Evolutionary conservation across 2,329 filamentous ascomycete genomes (phyloP).

Genomic region (Cladosporium sp.): DNA sequence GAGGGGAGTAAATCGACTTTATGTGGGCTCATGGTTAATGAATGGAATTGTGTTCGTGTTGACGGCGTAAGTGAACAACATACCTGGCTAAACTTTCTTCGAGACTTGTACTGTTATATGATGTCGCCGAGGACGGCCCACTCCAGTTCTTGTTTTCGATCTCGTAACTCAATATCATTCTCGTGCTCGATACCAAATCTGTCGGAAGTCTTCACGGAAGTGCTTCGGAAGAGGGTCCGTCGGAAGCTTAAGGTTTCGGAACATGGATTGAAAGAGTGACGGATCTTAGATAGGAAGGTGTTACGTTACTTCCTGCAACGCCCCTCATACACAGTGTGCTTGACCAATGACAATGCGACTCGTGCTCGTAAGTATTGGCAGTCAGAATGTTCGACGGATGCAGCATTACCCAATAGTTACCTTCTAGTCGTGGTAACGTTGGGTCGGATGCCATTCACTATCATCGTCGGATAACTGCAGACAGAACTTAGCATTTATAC

Average conservation of each 20-base stretch:
- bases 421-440: neutral
- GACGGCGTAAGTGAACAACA: neutral
- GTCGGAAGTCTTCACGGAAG: neutral
- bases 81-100: conserved; percentile 1
- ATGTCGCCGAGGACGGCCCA: conserved; percentile 10
- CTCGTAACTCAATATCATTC: neutral
- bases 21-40: conserved; percentile 24
- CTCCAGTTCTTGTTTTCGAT: neutral
- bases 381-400: neutral
- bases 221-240: neutral
- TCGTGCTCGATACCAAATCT: neutral
- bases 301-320: neutral
- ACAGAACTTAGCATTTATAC: neutral
- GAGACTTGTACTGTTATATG: conserved; percentile 12
- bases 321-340: neutral
- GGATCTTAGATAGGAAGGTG: conserved; percentile 5
- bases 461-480: neutral
- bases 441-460: neutral
- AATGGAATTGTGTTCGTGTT: neutral
- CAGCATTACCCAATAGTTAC: neutral
- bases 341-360: neutral
- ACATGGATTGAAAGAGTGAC: neutral
- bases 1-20: conserved; percentile 21
- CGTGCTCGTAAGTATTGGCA: neutral
- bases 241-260: neutral